Conservation (phyloP, 2,329 filamentous ascomycete species). For the Dissoconium aciculare region DNA sequence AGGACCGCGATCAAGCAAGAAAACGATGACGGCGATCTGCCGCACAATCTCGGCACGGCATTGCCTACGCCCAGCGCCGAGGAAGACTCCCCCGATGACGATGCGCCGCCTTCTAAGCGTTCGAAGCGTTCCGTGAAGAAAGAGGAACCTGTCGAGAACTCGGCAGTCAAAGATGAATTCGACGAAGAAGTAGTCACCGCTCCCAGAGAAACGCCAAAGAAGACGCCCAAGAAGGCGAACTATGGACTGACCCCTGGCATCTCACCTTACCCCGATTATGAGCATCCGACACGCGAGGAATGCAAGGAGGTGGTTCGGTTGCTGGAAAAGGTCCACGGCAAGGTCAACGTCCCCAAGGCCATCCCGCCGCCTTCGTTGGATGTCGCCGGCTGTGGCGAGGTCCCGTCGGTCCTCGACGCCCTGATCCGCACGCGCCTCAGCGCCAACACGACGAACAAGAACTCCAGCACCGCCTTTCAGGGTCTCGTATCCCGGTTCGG, state of each 20-base stretch:
- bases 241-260: constrained; percentile 34
- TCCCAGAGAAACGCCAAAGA: constrained; percentile 20
- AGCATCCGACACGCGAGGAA: constrained; percentile 49
- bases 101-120: constrained; percentile 18
- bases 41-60: constrained; percentile 40
- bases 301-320: constrained; percentile 55
- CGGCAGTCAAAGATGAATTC: constrained; percentile 6
- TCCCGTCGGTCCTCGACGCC: constrained; percentile 49
- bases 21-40: constrained; percentile 34
- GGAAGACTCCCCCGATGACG: constrained; percentile 10
- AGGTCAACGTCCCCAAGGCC: constrained; percentile 46
- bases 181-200: not conserved
- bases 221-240: constrained; percentile 27
- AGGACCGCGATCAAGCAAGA: constrained; percentile 25
- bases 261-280: constrained; percentile 54
- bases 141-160: not conserved
- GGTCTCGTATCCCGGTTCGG: constrained; percentile 52
- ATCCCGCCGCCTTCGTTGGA: constrained; percentile 56
- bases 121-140: constrained; percentile 8
- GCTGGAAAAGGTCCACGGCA: constrained; percentile 51
- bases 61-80: constrained; percentile 19
- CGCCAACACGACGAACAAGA: constrained; percentile 44
- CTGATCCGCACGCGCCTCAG: constrained; percentile 48
- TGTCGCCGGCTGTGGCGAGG: constrained; percentile 55
- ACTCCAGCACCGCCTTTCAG: constrained; percentile 51